Conservation (phyloP, 495 filamentous ascomycete genomes). For the Usnea hakonensis region DNA sequence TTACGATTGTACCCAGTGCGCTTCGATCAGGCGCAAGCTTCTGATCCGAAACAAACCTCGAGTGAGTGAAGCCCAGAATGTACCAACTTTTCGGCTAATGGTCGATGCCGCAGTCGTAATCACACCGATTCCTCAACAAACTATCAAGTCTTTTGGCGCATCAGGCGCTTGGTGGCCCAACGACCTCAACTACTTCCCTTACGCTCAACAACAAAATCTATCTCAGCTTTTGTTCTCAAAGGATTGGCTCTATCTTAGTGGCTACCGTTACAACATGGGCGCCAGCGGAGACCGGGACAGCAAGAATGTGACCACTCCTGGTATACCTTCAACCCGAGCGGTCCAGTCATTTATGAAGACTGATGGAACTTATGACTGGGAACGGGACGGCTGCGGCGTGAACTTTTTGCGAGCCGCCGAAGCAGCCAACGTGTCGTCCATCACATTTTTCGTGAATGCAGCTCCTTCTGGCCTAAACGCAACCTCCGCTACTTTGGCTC, state of each 20-base stretch:
- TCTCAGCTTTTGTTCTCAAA: conserved; percentile 9
- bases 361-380: conserved; percentile 13
- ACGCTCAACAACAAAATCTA: conserved; percentile 14
- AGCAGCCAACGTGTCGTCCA: conserved; percentile 12
- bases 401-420: conserved; percentile 7
- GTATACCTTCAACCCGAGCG: neutral
- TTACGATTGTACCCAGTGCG: conserved; percentile 1
- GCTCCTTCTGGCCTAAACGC: conserved; percentile 5
- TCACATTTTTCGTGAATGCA: conserved; percentile 12
- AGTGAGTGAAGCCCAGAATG: neutral
- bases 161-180: conserved; percentile 19
- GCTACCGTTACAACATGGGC: conserved; percentile 17
- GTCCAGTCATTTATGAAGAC: conserved; percentile 13
- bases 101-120: neutral
- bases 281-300: conserved; percentile 5
- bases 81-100: neutral
- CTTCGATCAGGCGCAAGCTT: conserved; percentile 10
- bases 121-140: conserved; percentile 10
- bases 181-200: conserved; percentile 8
- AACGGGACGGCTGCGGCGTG: conserved; percentile 5
- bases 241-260: conserved; percentile 11
- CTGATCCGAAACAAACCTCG: neutral
- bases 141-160: conserved; percentile 13
- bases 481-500: neutral
- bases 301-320: neutral